A percentile compares a stretch with the other conserved stretches of the same genome.
Conservation (phyloP, 208 protist species). For the Spongospora subterranea region DNA sequence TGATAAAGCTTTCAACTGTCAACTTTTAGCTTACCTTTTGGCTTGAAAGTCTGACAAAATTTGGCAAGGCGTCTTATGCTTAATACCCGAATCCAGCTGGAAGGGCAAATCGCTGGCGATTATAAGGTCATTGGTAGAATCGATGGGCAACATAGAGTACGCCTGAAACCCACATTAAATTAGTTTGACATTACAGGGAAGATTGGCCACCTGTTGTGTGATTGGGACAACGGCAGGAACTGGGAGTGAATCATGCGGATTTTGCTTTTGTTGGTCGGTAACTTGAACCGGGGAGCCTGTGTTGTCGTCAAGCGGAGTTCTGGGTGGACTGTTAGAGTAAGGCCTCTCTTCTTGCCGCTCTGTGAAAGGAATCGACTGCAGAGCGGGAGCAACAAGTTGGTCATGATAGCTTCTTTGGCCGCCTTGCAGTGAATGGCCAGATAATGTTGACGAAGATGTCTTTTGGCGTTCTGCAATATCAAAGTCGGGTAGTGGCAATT, state of each 20-base stretch:
- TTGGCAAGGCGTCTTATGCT: not conserved
- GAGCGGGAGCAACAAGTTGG: too few species aligned
- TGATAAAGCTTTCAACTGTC: not conserved
- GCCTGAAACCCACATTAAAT: not conserved
- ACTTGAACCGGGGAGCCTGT: not conserved
- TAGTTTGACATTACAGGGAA: not conserved
- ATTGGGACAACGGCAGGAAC: not conserved
- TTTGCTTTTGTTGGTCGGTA: not conserved
- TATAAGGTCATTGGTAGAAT: not conserved
- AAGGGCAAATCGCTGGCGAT: not conserved
- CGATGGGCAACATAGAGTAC: not conserved
- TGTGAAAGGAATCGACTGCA: too few species aligned
- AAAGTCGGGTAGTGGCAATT: too few species aligned
- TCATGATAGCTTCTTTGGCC: too few species aligned
- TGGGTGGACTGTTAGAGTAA: too few species aligned
- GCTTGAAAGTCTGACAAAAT: not conserved
- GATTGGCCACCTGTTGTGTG: not conserved
- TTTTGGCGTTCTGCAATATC: too few species aligned
- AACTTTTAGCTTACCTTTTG: not conserved
- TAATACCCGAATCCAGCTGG: not conserved
- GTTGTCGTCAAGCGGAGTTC: too few species aligned
- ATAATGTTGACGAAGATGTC: too few species aligned
- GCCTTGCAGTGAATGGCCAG: too few species aligned
- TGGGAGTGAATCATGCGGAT: not conserved
- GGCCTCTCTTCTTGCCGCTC: not conserved